A percentile compares a stretch with the other conserved stretches of the same genome.
These are phyloP conservation scores for Penicillium chermesinum DNA, from an alignment of 495 filamentous ascomycete genomes.

Conservation along the genomic window DNA sequence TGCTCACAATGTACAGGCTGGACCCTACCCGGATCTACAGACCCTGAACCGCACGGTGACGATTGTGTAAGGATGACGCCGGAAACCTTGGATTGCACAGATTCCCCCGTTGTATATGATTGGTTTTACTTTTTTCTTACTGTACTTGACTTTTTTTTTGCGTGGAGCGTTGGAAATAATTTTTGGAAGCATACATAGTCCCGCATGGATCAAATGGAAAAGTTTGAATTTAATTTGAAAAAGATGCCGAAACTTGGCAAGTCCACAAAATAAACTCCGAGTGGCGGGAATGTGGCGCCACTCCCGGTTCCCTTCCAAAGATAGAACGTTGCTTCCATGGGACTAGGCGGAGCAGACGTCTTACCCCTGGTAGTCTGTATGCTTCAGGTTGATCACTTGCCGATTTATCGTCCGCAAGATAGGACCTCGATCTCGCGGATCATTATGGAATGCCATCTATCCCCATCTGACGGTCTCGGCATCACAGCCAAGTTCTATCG, in stretches of 20 bases:
- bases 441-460: too few relatives aligned
- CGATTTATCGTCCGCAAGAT: too few relatives aligned
- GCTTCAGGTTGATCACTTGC: too few relatives aligned
- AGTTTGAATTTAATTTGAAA: background rate
- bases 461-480: too few relatives aligned
- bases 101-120: background rate
- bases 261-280: background rate
- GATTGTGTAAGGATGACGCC: constrained; percentile 2
- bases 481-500: too few relatives aligned
- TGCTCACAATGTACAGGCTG: constrained; percentile 6
- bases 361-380: too few relatives aligned
- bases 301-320: too few relatives aligned
- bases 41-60: constrained; percentile 8
- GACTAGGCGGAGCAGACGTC: too few relatives aligned
- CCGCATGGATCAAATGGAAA: background rate
- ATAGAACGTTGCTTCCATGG: too few relatives aligned
- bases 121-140: background rate
- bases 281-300: too few relatives aligned
- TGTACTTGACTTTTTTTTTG: background rate
- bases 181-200: background rate
- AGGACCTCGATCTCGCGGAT: too few relatives aligned
- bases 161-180: background rate
- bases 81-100: background rate
- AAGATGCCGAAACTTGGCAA: background rate
- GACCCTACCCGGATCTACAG: constrained; percentile 6